Evolutionary conservation across 176 grass and related monocot genomes (phyloP).

Genomic region (Cenchrus purpureus): DNA sequence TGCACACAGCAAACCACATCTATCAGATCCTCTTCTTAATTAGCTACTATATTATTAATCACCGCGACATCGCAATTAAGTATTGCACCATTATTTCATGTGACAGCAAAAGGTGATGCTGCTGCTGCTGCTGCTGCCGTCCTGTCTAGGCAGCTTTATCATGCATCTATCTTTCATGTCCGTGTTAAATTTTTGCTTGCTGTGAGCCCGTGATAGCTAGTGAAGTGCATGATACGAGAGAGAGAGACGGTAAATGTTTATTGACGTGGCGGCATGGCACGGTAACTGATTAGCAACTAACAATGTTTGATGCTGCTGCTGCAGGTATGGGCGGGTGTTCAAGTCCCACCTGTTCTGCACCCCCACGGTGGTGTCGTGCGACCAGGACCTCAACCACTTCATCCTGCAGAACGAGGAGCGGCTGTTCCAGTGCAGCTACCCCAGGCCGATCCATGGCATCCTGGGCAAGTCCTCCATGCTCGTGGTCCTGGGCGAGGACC

Average conservation of each 20-base stretch:
- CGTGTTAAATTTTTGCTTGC: not conserved
- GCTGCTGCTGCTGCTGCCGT: conserved; percentile 43
- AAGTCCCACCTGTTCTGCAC: conserved; percentile 87
- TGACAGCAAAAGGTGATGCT: conserved; percentile 40
- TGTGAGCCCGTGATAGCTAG: not conserved
- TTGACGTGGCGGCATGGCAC: not conserved
- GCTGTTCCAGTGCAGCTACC: conserved; percentile 93
- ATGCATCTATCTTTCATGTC: conserved; percentile 7
- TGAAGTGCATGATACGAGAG: not conserved
- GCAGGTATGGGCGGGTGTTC: conserved; percentile 91
- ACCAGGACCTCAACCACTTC: conserved; percentile 93
- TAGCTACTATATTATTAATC: too few species aligned
- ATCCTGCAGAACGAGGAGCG: conserved; percentile 95
- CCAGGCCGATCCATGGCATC: conserved; percentile 81
- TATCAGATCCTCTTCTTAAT: conserved; percentile 17
- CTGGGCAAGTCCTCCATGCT: conserved; percentile 93
- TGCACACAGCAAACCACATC: not conserved
- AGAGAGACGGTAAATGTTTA: not conserved
- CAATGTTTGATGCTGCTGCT: conserved; percentile 8
- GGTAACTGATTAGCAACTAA: not conserved
- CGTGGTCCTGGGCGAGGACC: conserved; percentile 81
- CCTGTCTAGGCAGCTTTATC: conserved; percentile 47
- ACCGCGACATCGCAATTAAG: conserved; percentile 29
- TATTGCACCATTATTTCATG: conserved; percentile 58
- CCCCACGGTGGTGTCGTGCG: conserved; percentile 82